Evolutionary conservation across 495 filamentous ascomycete species (phyloP), one percentile per base, ranked within the genome.

Genomic region (Lentithecium fluviatile): DNA sequence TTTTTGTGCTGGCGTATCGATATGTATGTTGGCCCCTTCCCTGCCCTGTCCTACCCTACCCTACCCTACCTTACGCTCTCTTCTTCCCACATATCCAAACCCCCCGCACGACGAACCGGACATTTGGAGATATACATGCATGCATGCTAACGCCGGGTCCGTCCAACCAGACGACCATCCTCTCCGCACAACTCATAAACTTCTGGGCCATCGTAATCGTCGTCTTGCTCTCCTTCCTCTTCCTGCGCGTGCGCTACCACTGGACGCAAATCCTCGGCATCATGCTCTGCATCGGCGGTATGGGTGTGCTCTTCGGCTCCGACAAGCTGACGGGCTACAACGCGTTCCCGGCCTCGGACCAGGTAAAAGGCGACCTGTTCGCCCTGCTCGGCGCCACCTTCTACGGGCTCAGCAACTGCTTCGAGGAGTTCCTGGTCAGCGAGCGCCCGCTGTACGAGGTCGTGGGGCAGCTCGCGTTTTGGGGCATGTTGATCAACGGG

Each of bases 121-220:
- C n/a, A n/a, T n/a, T n/a, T n/a, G n/a, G n/a, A n/a, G n/a, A n/a
- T n/a, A n/a, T n/a, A n/a, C n/a, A n/a, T n/a, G n/a, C n/a, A n/a
- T n/a, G n/a, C n/a, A n/a, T n/a, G 13, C 29, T 32, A 20, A 52
- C 11, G 32, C 20, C 19, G 2, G 6, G 17, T 8, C n/a, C 15
- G 17, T 26, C 25, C n/a, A 29, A 11, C 7, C 26, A 58, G 47
- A 95, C 91, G 48, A 94, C 85, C 69, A 87, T 92, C 71, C 83
- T 94, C 36, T 94, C 89, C 52, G 91, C 89, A 8, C 92, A 97
- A 76, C 80, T 98, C 32, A 91, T 98, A 75, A 96, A 96, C 80
- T 97, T 98, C 82, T 98, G 94, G 93, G 87, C 92, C 65, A 98
- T 98, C 60, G 89, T 93, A 19, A 85, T 94, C 56, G 94, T 98